Base-by-base conservation (phyloP, 2,329 filamentous ascomycete genomes). In the Sporothrix mexicana region DNA sequence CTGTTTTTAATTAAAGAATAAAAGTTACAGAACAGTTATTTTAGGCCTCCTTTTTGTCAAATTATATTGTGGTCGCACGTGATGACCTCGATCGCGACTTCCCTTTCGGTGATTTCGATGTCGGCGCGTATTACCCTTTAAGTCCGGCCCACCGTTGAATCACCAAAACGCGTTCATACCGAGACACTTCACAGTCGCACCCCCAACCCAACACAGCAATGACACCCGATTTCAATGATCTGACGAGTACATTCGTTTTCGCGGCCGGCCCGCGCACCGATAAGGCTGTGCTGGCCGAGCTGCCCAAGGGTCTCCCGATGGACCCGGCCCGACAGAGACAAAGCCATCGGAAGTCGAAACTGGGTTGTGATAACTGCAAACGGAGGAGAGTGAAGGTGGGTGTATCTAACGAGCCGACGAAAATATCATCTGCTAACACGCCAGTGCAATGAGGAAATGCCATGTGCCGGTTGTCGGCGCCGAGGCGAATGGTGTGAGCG, bases 351-450 rank as follows among this genome's bases (percentile, higher is more conserved):
- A 78, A 78, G 51, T 78, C 77, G 5, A 72, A 69, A 41, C 53
- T 59, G 7, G 77, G 77, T 0, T 78, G 77, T 45, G 74, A 75
- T 17, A 78, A 74, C 23, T 78, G 77, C 67, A 77, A 73, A 64
- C 76, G 72, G 61, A 75, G 77, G 23, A 73, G 77, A n/a, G 76
- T 78, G 8, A 77, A 77, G 70, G 77, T 78, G 43, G 3, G 47
- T 23, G 15, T 15, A 7, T n/a, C 10, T 10, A n/a, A 30, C 30
- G 25, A 17, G 23, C 3, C 9, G 30, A 36, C 30, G 30, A 36
- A 36, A 1, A 17, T 61, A 4, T 7, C 17, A n/a, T 9, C 10
- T 4, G 8, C 62, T 66, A 13, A 36, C 23, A n/a, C 2, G 15
- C 45, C 70, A 77, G 77, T 77, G 77, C 64, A 74, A 73, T 55